Evolutionary conservation across 768 basidiomycete species (phyloP), one percentile per base, ranked within the genome.

Genomic region (Amanita jacksonii): DNA sequence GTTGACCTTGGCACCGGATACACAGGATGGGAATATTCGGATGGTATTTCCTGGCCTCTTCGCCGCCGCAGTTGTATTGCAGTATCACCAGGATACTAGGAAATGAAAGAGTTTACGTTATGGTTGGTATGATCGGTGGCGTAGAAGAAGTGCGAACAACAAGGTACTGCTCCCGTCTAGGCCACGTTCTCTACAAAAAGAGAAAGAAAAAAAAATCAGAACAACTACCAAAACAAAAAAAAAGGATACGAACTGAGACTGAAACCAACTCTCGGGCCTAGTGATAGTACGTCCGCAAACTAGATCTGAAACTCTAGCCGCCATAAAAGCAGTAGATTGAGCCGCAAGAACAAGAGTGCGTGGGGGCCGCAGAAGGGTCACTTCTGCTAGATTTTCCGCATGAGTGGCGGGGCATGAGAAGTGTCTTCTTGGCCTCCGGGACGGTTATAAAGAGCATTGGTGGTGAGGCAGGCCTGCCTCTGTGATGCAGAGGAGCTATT

Each of bases 11-110:
- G 47, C 3, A 52, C 54, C n/a, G 62, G 57, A 16, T 79, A 72
- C 9, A 89, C 87, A 55, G 93, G 89, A 55, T 76, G 76, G 0
- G 81, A 79, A 58, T 90, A 93, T 9, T 68, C 60, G 12, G 86
- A 71, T 4, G 75, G 66, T 4, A 57, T 54, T 25, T 73, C 91
- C 92, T 97, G 1, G 89, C 88, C 55, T 94, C 85, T 19, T 74
- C 69, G 55, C 97, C 93, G 12, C 91, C 91, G 54, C 94, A 97
- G 62, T 97, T 91, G 57, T 94, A 99, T 52, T 88, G 92, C 4
- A n/a, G n/a, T n/a, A n/a, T 90, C 87, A 5, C 91, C 86, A 0
- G 86, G 81, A 52, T 96, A 90, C 46, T 88, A 86, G 7, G 86
- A 82, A 52, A 94, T 85, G 62, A 88, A 90, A 67, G 97, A 93